Evolutionary conservation across 345 rosid genomes (phyloP).

Genomic region (Sapria himalayana): DNA sequence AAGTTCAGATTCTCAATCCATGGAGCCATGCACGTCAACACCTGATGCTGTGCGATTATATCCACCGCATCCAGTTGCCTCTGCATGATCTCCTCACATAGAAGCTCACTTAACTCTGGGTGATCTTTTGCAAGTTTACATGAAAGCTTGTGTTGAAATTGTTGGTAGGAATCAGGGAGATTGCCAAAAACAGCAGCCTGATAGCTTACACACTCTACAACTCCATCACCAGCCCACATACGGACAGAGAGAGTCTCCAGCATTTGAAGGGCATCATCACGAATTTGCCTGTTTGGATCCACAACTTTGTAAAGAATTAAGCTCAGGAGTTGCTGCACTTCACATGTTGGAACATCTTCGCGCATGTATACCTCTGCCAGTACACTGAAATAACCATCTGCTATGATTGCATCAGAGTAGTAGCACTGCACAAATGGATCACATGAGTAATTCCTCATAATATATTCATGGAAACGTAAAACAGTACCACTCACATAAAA

Average conservation of each 20-base stretch:
- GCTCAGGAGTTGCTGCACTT: constrained; percentile 85
- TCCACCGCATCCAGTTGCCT: constrained; percentile 98
- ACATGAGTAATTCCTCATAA: too few species aligned
- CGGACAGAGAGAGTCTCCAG: constrained; percentile 93
- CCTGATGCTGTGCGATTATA: constrained; percentile 98
- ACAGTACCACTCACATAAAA: too few species aligned
- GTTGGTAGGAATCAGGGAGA: constrained; percentile 96
- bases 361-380: constrained; percentile 99
- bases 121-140: constrained; percentile 96
- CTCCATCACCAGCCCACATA: constrained; percentile 96
- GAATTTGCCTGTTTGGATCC: constrained; percentile 91
- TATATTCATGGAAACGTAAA: too few species aligned
- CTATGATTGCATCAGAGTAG: constrained; percentile 82
- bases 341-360: constrained; percentile 91
- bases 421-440: constrained; percentile 77
- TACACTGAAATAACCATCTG: constrained; percentile 95
- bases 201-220: constrained; percentile 81
- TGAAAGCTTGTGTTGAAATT: constrained; percentile 90
- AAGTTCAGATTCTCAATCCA: constrained; percentile 98
- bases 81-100: constrained; percentile 98
- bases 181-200: constrained; percentile 98
- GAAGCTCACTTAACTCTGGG: constrained; percentile 88
- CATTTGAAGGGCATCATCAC: constrained; percentile 99
- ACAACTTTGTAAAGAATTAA: constrained; percentile 95
- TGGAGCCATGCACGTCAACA: constrained; percentile 98